A percentile compares a stretch with the other conserved stretches of the same genome.
Conservation (phyloP, 78 protist species). For the Creolimax fragrantissima region DNA sequence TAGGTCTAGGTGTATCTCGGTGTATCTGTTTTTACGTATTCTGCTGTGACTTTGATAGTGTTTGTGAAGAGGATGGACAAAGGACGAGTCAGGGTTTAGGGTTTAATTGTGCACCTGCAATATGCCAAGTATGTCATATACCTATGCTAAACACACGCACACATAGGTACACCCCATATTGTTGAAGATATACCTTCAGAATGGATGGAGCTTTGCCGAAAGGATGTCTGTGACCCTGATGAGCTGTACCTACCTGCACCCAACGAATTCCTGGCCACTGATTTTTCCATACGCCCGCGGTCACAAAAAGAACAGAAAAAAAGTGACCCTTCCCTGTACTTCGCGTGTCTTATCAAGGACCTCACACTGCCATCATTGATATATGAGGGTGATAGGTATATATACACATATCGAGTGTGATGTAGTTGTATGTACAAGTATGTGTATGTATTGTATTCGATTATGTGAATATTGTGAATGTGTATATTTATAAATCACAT, state of each 20-base stretch:
- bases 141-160: too few relatives aligned
- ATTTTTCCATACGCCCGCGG: not conserved
- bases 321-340: not conserved
- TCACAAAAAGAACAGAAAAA: not conserved
- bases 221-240: not conserved
- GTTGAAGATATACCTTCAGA: not conserved
- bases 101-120: too few relatives aligned
- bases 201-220: not conserved
- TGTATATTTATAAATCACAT: too few relatives aligned
- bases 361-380: not conserved
- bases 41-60: too few relatives aligned
- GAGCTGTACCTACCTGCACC: not conserved
- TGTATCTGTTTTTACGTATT: too few relatives aligned
- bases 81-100: too few relatives aligned
- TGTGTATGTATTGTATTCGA: too few relatives aligned
- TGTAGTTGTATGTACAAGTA: not conserved
- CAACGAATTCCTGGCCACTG: conserved; percentile 10
- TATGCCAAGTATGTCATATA: too few relatives aligned
- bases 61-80: too few relatives aligned
- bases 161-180: not conserved
- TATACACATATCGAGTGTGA: not conserved
- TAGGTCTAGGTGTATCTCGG: too few relatives aligned
- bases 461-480: too few relatives aligned
- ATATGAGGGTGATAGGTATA: not conserved
- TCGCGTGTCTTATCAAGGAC: not conserved